Conservation (phyloP, 805 yeast species). For the Kuraishia cidri region DNA sequence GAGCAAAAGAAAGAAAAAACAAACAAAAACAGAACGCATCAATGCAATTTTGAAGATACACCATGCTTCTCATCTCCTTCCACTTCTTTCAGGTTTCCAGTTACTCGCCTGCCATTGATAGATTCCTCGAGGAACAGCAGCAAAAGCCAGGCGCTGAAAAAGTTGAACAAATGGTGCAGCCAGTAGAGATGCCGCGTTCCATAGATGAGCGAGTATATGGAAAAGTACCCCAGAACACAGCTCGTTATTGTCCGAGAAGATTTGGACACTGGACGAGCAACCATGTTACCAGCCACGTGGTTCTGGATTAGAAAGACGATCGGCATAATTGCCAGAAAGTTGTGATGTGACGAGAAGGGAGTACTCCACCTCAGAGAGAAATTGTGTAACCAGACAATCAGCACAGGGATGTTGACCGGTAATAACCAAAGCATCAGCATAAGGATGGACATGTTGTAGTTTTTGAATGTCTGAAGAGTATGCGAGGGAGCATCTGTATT, state of each 20-base stretch:
- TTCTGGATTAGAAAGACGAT: slow-evolving; percentile 51
- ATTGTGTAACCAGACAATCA: slow-evolving; percentile 78
- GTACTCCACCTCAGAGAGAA: slow-evolving; percentile 71
- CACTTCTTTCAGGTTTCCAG: too few relatives aligned
- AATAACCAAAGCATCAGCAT: slow-evolving; percentile 69
- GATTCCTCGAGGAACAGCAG: slow-evolving; percentile 11
- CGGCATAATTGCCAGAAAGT: slow-evolving; percentile 69
- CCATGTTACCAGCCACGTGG: slow-evolving; percentile 36
- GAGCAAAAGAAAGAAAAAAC: too few relatives aligned
- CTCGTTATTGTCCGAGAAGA: slow-evolving; percentile 22
- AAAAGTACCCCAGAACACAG: slow-evolving; percentile 37
- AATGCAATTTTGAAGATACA: neutral
- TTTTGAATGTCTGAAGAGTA: slow-evolving; percentile 17
- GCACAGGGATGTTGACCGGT: slow-evolving; percentile 70
- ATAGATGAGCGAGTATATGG: slow-evolving; percentile 55
- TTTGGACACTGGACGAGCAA: slow-evolving; percentile 25
- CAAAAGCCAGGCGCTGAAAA: slow-evolving; percentile 46
- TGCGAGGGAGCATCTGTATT: neutral
- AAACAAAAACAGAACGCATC: too few relatives aligned
- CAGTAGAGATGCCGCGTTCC: slow-evolving; percentile 82
- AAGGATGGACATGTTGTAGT: slow-evolving; percentile 55
- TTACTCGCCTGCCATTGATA: neutral
- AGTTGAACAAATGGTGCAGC: slow-evolving; percentile 70
- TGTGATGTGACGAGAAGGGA: slow-evolving; percentile 83
- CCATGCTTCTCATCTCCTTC: neutral